A percentile compares a stretch with the other conserved stretches of the same genome.
Conservation (phyloP, 169 alveolate species). For the Eimeria nieschulzi region DNA sequence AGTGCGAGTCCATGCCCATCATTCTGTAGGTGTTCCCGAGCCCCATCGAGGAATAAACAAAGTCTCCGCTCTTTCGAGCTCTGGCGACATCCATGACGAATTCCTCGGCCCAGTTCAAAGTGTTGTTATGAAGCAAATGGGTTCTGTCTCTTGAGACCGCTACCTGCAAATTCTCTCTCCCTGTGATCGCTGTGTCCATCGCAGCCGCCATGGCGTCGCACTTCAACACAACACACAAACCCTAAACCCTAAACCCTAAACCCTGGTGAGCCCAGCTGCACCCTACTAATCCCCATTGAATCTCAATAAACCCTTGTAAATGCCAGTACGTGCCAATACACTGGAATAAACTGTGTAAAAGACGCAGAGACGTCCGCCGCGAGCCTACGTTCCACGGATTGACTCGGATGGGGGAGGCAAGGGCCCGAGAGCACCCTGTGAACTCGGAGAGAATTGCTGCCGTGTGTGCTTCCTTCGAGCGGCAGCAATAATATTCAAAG, state of each 20-base stretch:
- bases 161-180: conserved; percentile 6
- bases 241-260: background rate
- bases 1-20: conserved; percentile 66
- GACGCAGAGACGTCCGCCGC: background rate
- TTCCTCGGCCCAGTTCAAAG: conserved; percentile 75
- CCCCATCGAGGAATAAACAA: conserved; percentile 81
- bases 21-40: conserved; percentile 79
- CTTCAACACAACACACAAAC: background rate
- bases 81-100: conserved; percentile 81
- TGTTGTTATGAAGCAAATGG: conserved; percentile 42
- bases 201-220: conserved; percentile 83
- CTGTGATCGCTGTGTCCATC: conserved; percentile 73
- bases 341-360: background rate
- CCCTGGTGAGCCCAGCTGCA: background rate
- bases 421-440: conserved; percentile 85
- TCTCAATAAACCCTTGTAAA: background rate
- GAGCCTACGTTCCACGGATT: conserved; percentile 84
- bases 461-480: conserved; percentile 73
- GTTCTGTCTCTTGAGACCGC: conserved; percentile 22
- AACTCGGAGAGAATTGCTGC: conserved; percentile 84
- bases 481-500: conserved; percentile 77
- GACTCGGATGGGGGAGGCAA: conserved; percentile 82
- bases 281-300: background rate
- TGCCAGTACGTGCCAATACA: background rate
- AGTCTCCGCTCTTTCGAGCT: conserved; percentile 83